Evolutionary conservation across 1,139 yeast genomes (phyloP), one percentile per base, ranked within the genome.

Genomic region (Trichomonascaceae sp.): DNA sequence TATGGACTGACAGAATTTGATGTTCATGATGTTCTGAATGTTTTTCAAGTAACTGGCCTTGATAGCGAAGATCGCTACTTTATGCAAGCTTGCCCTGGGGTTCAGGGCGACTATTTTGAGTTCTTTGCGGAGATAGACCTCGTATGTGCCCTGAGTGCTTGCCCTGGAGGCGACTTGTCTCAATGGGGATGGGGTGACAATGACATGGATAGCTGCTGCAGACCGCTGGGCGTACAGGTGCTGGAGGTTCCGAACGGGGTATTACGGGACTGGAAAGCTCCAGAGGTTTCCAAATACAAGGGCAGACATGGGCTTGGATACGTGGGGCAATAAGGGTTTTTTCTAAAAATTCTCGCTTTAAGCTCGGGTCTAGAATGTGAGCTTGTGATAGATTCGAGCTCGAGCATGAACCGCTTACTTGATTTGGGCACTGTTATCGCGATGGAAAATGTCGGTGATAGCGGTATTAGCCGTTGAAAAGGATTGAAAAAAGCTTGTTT

Each of bases 151-250:
- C 75, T 83, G 51, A 78, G 83, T 55, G 84, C 87, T 4, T 83
- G 87, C 65, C 87, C 87, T 1, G 88, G 87, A 45, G 88, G 88
- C 15, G 87, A 83, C 64, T 71, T 83, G 55, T 80, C 85, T 17
- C 74, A 76, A 57, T 83, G 87, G 87, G 86, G 82, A 45, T 83
- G 87, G 87, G 87, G 87, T 50, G 85, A 75, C 20, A 75, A 74
- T 47, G 72, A 70, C n/a, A 81, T 82, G 85, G 72, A 76, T 19
- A 81, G 78, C 54, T 79, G 84, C 62, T 83, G 88, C 63, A 72
- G 87, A 60, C 85, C 86, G 1, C 72, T 83, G 56, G 84, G 77
- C 1, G 80, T 82, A 51, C 86, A 83, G 63, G 83, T 83, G 12
- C 83, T 81, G 66, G 67, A 71, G 58, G 64, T 83, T 49, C 77